These are phyloP conservation scores for Colletotrichum sp. DNA, from an alignment of 2,329 filamentous ascomycete genomes.

Conservation along the genomic window DNA sequence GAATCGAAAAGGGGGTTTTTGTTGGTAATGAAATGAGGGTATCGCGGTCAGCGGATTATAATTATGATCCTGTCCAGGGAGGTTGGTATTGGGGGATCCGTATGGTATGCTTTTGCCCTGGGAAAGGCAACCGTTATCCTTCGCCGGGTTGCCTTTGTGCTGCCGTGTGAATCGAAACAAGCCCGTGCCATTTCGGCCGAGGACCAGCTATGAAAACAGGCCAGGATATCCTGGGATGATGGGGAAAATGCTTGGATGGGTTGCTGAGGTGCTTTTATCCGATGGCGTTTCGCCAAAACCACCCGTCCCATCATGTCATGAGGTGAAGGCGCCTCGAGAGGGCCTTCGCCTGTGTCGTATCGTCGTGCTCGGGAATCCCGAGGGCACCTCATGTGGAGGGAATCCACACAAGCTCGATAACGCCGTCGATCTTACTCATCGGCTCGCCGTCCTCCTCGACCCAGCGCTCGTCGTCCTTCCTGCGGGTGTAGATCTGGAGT, in stretches of 20 bases:
- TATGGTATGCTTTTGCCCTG: not conserved
- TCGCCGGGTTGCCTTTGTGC: not conserved
- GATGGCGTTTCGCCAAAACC: not conserved
- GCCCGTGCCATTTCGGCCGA: not conserved
- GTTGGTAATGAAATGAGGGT: not conserved
- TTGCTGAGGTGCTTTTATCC: not conserved
- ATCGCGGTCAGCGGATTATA: constrained; percentile 18
- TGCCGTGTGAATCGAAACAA: constrained; percentile 1
- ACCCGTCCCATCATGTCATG: constrained; percentile 4
- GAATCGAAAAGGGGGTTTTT: not conserved
- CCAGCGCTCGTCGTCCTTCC: constrained; percentile 59
- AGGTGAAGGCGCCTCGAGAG: not conserved
- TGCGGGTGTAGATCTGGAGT: constrained; percentile 58
- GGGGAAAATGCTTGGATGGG: not conserved
- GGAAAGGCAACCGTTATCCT: not conserved
- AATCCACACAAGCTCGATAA: constrained; percentile 64
- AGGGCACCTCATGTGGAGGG: constrained; percentile 31
- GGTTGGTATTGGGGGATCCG: not conserved
- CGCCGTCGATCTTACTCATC: constrained; percentile 59
- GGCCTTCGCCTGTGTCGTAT: constrained; percentile 1
- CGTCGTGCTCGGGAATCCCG: constrained; percentile 6
- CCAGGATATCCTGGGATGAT: not conserved
- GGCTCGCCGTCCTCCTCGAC: constrained; percentile 46
- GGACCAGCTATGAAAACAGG: not conserved
- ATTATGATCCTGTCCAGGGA: constrained; percentile 19